phyloP scores from a whole-genome alignment of 2,329 filamentous ascomycete species.

The Paecilomyces niveus region DNA sequence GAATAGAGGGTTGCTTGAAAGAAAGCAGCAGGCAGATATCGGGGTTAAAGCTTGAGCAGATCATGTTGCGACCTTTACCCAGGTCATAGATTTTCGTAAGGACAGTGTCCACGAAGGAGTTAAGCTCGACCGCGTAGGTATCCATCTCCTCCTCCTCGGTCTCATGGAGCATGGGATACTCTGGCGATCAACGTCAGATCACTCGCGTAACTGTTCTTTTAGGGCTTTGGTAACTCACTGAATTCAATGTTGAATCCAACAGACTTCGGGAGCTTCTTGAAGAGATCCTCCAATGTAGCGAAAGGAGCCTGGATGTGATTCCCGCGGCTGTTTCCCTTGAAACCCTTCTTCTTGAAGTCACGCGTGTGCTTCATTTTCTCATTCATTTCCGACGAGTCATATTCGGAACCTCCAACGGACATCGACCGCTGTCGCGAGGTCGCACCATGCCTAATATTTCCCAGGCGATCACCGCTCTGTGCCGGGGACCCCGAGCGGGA shows the following conservation, averaged over 20 bases:
- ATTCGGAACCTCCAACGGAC: conserved; percentile 51
- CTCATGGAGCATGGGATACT: conserved; percentile 97
- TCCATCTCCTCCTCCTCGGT: conserved; percentile 95
- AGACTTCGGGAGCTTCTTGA: conserved; percentile 69
- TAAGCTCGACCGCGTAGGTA: conserved; percentile 88
- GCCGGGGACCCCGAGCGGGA: conserved; percentile 43
- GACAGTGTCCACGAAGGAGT: conserved; percentile 93
- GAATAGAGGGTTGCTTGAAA: conserved; percentile 96
- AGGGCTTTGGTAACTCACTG: conserved; percentile 43
- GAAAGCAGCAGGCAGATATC: conserved; percentile 90
- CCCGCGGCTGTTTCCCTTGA: conserved; percentile 89
- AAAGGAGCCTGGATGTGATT: conserved; percentile 95
- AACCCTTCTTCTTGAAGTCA: conserved; percentile 90
- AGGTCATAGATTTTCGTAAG: conserved; percentile 84
- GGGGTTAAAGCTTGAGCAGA: conserved; percentile 96
- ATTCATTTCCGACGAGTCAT: conserved; percentile 37
- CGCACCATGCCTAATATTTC: conserved; percentile 9
- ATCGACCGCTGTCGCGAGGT: conserved; percentile 46
- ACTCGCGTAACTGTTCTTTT: conserved; percentile 17
- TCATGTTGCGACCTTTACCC: conserved; percentile 75
- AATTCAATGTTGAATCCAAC: conserved; percentile 98
- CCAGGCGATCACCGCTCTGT: conserved; percentile 7
- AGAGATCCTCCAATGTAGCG: conserved; percentile 89
- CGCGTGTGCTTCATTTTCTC: conserved; percentile 97
- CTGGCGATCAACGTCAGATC: conserved; percentile 28